Evolutionary conservation across 179 eudicot genomes (phyloP), one percentile per base, ranked within the genome.

Genomic region (Beta lomatogona): DNA sequence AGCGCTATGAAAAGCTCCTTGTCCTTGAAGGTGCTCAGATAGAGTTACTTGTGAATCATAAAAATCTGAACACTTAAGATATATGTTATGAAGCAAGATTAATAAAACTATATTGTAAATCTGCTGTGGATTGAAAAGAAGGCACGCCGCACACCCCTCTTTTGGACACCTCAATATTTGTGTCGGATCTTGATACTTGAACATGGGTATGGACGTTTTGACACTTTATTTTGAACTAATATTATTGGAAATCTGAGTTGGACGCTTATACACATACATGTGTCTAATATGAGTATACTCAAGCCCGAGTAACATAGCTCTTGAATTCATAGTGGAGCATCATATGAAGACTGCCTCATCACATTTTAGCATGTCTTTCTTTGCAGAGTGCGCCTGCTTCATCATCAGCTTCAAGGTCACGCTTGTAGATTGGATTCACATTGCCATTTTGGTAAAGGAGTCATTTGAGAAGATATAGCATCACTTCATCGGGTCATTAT

Each of bases 331-430:
- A 48, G 50, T 71, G 7, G 36, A 53, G 16, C 45, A 31, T 4
- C 53, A 14, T 19, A 44, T 1, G 45, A 70, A 70, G 25, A 57
- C 22, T 22, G 14, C 48, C 65, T 57, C 48, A 50, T 57, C 3
- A 57, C 50, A 36, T 36, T 57, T 36, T 57, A 16, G 16, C 53
- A 57, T 75, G 52, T 44, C 2, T 31, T 57, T 75, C 86, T 67
- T 75, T 89, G 90, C 94, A 94, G 97, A 89, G 97, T 77, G 91
- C 93, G 60, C 91, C 91, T 25, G 83, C 82, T 71, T 79, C 92
- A 80, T 19, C 89, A 66, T 82, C 92, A 79, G 63, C 89, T 45
- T 80, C 86, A 73, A 91, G 83, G 85, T 89, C 98, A 52, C 88
- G 97, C 76, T 88, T 94, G 75, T 94, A 85, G 85, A 74, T 64